Base-by-base conservation (phyloP, 2,329 filamentous ascomycete species). In the Hymenoscyphus linearis region DNA sequence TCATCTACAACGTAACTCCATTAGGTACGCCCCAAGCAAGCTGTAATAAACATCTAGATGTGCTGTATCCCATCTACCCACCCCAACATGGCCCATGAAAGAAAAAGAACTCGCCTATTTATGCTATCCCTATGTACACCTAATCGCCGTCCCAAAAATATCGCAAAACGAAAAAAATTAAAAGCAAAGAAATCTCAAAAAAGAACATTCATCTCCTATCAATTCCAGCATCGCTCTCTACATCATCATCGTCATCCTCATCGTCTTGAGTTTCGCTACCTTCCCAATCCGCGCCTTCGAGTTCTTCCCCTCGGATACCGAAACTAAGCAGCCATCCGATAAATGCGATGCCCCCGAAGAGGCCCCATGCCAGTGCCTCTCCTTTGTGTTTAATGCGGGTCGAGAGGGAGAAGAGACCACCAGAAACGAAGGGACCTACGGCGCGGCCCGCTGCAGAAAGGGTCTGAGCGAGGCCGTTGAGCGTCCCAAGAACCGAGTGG, bases 391-490 rank as follows among this genome's bases (percentile, higher is more conserved):
- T 78, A 4, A 96, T 81, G 55, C 83, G 82, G 0, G 85, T 88
- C 0, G 91, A 88, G 0, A 93, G 78, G 0, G 91, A 91, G 74
- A 96, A 99, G 0, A 99, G 79, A 0, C 87, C 87, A 0, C 95
- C 95, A 0, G 92, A 95, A 0, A 96, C 78, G 66, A 98, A 93
- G 0, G 95, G 95, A 0, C 95, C 95, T 0, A 91, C 83, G 52
- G 93, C 92, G 62, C 95, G 86, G 9, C 95, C 95, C 0, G 90
- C 91, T 0, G 95, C 95, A 0, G 91, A 96, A 0, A 99, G 84
- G 0, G 92, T 96, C 75, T 99, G 95, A 0, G 95, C 95, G 35
- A 98, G 83, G 10, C 95, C 95, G 71, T 99, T 97, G 27, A 99
- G 81, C 0, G 91, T 92, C 2, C 95, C 95, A 0, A 99, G 82